Percentiles rank a stretch among this genome's conserved stretches.
Conservation (phyloP, 75 land plant species). For the Cryptomeria japonica region DNA sequence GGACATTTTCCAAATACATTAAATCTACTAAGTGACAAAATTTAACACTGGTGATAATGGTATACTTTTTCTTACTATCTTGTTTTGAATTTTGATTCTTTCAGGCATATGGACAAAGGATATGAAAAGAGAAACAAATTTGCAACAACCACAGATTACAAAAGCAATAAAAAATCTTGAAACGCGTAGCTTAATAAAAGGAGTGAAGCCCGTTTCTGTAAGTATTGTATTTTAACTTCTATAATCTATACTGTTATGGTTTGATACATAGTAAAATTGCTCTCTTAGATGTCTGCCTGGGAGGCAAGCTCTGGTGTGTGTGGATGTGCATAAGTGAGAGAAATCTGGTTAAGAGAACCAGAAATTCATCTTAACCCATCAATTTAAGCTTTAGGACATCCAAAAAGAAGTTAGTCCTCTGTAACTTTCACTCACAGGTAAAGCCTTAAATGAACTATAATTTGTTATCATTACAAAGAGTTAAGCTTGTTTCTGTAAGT, state of each 20-base stretch:
- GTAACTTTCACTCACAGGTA: not conserved
- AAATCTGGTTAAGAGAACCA: not conserved
- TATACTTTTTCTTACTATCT: not conserved
- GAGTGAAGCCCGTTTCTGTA: slow-evolving; percentile 24
- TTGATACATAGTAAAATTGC: not conserved
- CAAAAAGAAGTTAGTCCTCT: not conserved
- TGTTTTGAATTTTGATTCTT: slow-evolving; percentile 6
- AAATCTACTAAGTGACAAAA: not conserved
- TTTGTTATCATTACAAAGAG: slow-evolving; percentile 19
- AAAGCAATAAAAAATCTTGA: slow-evolving; percentile 43
- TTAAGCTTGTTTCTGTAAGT: slow-evolving; percentile 18
- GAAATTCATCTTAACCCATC: not conserved
- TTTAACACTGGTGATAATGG: not conserved
- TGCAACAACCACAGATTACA: slow-evolving; percentile 39
- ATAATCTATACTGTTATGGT: not conserved
- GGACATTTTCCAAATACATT: not conserved
- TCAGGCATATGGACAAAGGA: slow-evolving; percentile 44
- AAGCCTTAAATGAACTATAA: not conserved
- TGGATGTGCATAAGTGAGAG: not conserved
- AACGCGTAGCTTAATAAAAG: slow-evolving; percentile 30
- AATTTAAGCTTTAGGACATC: not conserved
- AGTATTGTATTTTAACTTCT: not conserved
- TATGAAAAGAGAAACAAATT: slow-evolving; percentile 30
- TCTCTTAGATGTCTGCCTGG: not conserved
- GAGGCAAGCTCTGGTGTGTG: not conserved